Base-by-base conservation (phyloP, 1,139 yeast genomes). In the Magnusiomyces ingens region DNA sequence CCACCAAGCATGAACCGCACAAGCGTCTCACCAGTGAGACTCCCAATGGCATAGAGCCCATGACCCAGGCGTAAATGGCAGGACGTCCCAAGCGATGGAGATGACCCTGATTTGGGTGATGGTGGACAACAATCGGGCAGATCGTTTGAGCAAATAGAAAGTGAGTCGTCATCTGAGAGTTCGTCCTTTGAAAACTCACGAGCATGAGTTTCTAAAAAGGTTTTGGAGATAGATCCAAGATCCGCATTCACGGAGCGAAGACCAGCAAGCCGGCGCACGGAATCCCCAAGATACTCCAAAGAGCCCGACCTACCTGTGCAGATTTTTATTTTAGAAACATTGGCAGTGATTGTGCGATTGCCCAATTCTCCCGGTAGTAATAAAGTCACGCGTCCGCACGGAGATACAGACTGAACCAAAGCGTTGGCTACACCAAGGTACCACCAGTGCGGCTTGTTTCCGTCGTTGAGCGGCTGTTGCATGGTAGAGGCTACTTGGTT, bases 11-110 rank as follows among this genome's bases (percentile, higher is more conserved):
- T 51, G 50, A 64, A 65, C 37, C 71, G 60, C 5, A 68, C 69
- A 32, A 68, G 55, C 1, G 70, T 60, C 53, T 68, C 71, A 10
- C 71, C 71, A 8, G 67, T 59, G 21, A 68, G 54, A 53, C 69
- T 64, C 10, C 71, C 71, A 45, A 67, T 56, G 2, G 61, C 63
- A 56, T 60, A 66, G 8, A 67, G 58, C 1, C 53, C 53, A 12
- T 22, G 36, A 1, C 57, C 55, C 12, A 55, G 51, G 36, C 46
- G 42, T 15, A 55, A 37, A 19, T 17, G 19, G 11, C 43, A 26
- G 4, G 32, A 26, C 8, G 32, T 26, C 8, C 32, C 32, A 26
- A 8, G 32, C 8, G 32, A 26, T 8, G 32, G 8, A 4, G 32
- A 4, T 5, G 32, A 4, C 8, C 32, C 32, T 5, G 32, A 8